A percentile compares a stretch with the other conserved stretches of the same genome.
Evolutionary conservation across 2,329 filamentous ascomycete genomes (phyloP).

Genomic region (Colletotrichum noveboracense): DNA sequence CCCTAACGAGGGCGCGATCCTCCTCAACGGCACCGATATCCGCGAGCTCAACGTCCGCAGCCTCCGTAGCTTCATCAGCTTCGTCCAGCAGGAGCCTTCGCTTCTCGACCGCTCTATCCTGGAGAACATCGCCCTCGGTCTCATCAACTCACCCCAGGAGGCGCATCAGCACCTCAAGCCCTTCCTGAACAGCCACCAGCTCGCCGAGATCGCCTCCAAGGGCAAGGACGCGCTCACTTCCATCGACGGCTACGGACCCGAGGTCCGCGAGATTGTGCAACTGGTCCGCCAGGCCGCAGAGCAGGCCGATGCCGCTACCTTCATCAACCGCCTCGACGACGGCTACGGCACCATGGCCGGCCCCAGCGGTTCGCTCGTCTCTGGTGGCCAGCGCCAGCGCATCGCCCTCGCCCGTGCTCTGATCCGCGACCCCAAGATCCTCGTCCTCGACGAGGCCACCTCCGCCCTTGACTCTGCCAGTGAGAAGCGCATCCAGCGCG

Average conservation of each 20-base stretch:
- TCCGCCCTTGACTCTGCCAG: slow-evolving; percentile 55
- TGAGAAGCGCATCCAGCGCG: slow-evolving; percentile 50
- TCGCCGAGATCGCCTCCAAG: slow-evolving; percentile 48
- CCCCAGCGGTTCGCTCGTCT: slow-evolving; percentile 49
- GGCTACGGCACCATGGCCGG: slow-evolving; percentile 54
- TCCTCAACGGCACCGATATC: slow-evolving; percentile 41
- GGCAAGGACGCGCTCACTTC: slow-evolving; percentile 27
- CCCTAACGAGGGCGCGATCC: slow-evolving; percentile 42
- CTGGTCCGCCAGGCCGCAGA: slow-evolving; percentile 51
- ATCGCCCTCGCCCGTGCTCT: slow-evolving; percentile 55
- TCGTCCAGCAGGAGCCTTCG: slow-evolving; percentile 38
- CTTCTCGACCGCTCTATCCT: slow-evolving; percentile 41
- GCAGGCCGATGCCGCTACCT: slow-evolving; percentile 59
- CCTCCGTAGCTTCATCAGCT: slow-evolving; percentile 34
- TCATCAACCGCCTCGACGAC: slow-evolving; percentile 52
- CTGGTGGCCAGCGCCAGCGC: slow-evolving; percentile 58
- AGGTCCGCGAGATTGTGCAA: slow-evolving; percentile 46
- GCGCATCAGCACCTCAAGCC: slow-evolving; percentile 38
- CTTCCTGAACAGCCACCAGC: slow-evolving; percentile 44
- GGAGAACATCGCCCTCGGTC: slow-evolving; percentile 49
- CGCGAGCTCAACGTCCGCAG: slow-evolving; percentile 38
- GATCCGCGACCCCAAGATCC: slow-evolving; percentile 51
- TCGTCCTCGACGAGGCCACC: slow-evolving; percentile 60
- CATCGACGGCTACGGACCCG: slow-evolving; percentile 23
- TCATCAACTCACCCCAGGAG: slow-evolving; percentile 38